Conservation (phyloP, 495 filamentous ascomycete species). For the Glarea lozoyensis region DNA sequence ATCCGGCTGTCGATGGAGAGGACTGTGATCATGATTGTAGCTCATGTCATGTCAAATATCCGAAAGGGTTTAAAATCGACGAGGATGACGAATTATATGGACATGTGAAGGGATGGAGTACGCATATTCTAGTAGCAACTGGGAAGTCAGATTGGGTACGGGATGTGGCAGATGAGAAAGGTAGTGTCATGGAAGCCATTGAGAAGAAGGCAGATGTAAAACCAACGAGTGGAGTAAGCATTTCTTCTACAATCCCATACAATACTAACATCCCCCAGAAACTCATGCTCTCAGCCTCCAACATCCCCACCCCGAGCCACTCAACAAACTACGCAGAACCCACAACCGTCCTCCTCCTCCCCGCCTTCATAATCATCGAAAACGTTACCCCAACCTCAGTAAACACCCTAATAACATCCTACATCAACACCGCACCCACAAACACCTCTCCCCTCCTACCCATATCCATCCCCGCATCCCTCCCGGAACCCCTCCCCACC, state of each 20-base stretch:
- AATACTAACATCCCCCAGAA: conserved; percentile 37
- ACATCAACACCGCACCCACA: conserved; percentile 65
- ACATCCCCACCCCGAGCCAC: conserved; percentile 68
- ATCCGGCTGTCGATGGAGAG: conserved; percentile 70
- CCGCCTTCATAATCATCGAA: conserved; percentile 77
- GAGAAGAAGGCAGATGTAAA: conserved; percentile 45
- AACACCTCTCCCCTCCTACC: conserved; percentile 59
- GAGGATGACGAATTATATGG: conserved; percentile 76
- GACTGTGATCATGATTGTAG: conserved; percentile 87
- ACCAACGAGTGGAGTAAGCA: conserved; percentile 67
- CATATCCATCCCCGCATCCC: conserved; percentile 17
- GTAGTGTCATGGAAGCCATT: conserved; percentile 92
- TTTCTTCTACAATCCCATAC: neutral
- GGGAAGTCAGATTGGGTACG: conserved; percentile 92
- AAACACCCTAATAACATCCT: conserved; percentile 59
- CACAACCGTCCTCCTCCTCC: conserved; percentile 79
- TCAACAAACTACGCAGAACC: conserved; percentile 50
- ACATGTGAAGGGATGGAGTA: conserved; percentile 78
- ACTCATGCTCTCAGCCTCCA: conserved; percentile 88
- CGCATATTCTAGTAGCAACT: conserved; percentile 86
- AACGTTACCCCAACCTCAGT: conserved; percentile 73
- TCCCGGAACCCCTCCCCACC: conserved; percentile 25
- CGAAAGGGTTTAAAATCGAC: conserved; percentile 62
- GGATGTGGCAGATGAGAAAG: conserved; percentile 83
- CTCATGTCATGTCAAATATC: conserved; percentile 70